Conservation (phyloP, 176 grass and related monocot genomes). For the Carex littledalei region DNA sequence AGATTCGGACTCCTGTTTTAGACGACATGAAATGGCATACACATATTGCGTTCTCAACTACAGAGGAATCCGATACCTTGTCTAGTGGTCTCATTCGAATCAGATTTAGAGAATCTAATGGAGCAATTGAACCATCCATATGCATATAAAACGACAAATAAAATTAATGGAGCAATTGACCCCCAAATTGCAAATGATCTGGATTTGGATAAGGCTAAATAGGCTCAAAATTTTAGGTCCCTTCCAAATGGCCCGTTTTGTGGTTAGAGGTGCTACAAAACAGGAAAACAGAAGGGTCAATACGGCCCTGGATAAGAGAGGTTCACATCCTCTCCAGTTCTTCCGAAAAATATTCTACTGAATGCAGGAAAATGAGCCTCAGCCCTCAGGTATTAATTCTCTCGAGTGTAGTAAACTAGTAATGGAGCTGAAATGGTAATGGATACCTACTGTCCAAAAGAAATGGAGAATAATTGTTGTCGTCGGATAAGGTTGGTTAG, state of each 20-base stretch:
- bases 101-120: background rate
- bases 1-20: background rate
- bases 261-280: background rate
- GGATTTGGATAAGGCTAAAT: constrained; percentile 3
- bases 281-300: background rate
- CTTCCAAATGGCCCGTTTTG: background rate
- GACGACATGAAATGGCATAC: background rate
- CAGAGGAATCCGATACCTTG: background rate
- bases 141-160: background rate
- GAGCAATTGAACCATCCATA: background rate
- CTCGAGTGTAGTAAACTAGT: too few relatives aligned
- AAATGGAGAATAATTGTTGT: background rate
- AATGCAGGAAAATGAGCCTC: background rate
- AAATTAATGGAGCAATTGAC: background rate
- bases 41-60: background rate
- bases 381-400: too few relatives aligned
- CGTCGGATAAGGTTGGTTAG: background rate
- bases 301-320: background rate
- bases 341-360: too few relatives aligned
- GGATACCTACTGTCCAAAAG: background rate
- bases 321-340: background rate
- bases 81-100: background rate
- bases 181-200: background rate
- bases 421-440: background rate
- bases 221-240: background rate